phyloP scores from a whole-genome alignment of 257 asterid species.

The Echites panduratus region DNA sequence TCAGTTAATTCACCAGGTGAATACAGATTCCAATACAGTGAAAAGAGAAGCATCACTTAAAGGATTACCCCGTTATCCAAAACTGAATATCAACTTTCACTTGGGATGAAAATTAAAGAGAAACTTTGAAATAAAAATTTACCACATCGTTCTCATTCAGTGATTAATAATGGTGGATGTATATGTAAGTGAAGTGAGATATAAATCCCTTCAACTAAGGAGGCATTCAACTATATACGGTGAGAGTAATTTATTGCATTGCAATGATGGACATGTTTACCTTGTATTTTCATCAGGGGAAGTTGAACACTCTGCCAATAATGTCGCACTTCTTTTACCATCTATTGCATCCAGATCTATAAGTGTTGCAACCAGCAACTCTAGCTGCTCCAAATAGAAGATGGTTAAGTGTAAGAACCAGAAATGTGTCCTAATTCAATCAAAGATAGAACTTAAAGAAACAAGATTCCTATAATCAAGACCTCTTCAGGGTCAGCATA shows the following conservation, averaged over 20 bases:
- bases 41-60: not conserved
- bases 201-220: too few relatives aligned
- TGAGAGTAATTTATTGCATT: not conserved
- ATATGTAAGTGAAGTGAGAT: too few relatives aligned
- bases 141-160: too few relatives aligned
- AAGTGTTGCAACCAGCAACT: constrained; percentile 76
- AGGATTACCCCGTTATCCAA: too few relatives aligned
- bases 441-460: not conserved
- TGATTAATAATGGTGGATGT: too few relatives aligned
- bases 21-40: not conserved
- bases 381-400: constrained; percentile 56
- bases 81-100: too few relatives aligned
- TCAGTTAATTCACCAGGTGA: not conserved
- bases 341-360: constrained; percentile 98
- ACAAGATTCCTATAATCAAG: constrained; percentile 7
- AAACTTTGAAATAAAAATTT: too few relatives aligned
- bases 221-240: too few relatives aligned
- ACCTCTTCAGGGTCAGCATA: constrained; percentile 98
- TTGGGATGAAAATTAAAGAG: too few relatives aligned
- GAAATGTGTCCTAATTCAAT: not conserved
- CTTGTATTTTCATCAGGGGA: constrained; percentile 93
- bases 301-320: constrained; percentile 83
- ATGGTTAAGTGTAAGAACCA: constrained; percentile 8
- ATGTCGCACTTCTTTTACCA: constrained; percentile 76
- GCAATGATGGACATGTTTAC: constrained; percentile 25